Conservation (phyloP, 2,329 filamentous ascomycete species). For the Diplodia scrobiculata region DNA sequence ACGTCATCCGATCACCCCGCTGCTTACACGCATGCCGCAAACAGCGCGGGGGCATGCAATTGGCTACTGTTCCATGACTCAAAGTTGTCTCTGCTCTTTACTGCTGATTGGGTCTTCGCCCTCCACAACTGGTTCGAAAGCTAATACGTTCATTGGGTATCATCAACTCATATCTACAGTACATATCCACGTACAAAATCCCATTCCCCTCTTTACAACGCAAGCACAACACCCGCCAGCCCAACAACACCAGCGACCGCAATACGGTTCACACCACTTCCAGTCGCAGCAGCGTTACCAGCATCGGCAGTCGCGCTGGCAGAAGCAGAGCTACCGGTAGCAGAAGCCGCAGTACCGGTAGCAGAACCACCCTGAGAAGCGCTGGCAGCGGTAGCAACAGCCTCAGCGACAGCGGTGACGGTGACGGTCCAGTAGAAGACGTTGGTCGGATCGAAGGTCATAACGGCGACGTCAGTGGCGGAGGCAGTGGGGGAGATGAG, state of each 20-base stretch:
- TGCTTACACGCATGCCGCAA: too few species aligned
- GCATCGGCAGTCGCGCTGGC: not conserved
- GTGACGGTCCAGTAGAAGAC: constrained; percentile 34
- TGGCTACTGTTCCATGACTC: too few species aligned
- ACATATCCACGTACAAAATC: not conserved
- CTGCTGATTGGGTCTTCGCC: too few species aligned
- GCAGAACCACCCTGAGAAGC: too few species aligned
- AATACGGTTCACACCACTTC: not conserved
- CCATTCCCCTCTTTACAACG: not conserved
- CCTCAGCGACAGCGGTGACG: constrained; percentile 36
- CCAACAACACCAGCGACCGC: constrained; percentile 5
- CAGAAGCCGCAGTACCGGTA: not conserved
- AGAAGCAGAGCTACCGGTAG: not conserved
- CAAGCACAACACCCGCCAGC: constrained; percentile 14
- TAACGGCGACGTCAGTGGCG: not conserved
- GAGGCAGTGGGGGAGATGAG: not conserved
- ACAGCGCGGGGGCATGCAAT: too few species aligned
- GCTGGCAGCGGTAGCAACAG: not conserved
- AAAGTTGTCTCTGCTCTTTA: too few species aligned
- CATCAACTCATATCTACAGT: not conserved
- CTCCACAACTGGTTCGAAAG: too few species aligned
- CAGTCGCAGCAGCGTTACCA: not conserved
- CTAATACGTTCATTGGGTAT: too few species aligned
- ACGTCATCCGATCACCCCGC: too few species aligned
- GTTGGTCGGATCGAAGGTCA: constrained; percentile 26